These are phyloP conservation scores for Phytopythium litorale DNA, from an alignment of 352 stramenopile genomes.

Conservation along the genomic window DNA sequence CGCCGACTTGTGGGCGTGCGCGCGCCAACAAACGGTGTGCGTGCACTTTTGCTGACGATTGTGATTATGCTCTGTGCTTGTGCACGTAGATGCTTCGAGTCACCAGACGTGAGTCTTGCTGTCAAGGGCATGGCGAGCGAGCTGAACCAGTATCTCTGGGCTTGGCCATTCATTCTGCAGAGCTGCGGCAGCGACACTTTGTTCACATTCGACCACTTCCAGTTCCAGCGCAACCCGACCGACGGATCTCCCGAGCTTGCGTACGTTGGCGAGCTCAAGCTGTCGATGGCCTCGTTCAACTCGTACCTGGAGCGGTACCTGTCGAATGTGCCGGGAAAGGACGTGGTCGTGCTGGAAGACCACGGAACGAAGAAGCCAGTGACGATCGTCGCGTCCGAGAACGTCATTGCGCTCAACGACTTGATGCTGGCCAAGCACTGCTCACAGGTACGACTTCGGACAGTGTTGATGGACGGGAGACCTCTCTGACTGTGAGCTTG, in stretches of 20 bases:
- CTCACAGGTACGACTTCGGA: slow-evolving; percentile 30
- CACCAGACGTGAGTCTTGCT: slow-evolving; percentile 67
- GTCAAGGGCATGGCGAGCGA: slow-evolving; percentile 80
- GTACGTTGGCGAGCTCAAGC: slow-evolving; percentile 59
- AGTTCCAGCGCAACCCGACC: slow-evolving; percentile 49
- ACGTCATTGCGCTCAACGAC: slow-evolving; percentile 73
- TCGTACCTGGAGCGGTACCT: slow-evolving; percentile 76
- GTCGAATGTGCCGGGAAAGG: slow-evolving; percentile 44
- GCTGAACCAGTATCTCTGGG: slow-evolving; percentile 80
- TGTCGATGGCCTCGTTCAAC: slow-evolving; percentile 76
- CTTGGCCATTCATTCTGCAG: slow-evolving; percentile 77
- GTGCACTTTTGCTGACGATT: neutral
- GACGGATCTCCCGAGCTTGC: slow-evolving; percentile 52
- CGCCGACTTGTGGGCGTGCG: neutral
- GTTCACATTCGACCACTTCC: slow-evolving; percentile 78
- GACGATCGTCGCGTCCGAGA: slow-evolving; percentile 59
- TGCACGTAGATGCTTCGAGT: slow-evolving; percentile 57
- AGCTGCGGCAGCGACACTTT: slow-evolving; percentile 64
- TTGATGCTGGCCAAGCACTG: slow-evolving; percentile 69
- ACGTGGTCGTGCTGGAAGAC: slow-evolving; percentile 64
- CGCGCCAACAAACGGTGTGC: too few species aligned
- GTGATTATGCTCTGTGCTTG: slow-evolving; percentile 1
- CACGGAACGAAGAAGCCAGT: slow-evolving; percentile 66
- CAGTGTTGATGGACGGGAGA: neutral
- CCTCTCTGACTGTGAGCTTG: slow-evolving; percentile 6